Conservation (phyloP, 306 rosid species). For the Inga oerstediana region DNA sequence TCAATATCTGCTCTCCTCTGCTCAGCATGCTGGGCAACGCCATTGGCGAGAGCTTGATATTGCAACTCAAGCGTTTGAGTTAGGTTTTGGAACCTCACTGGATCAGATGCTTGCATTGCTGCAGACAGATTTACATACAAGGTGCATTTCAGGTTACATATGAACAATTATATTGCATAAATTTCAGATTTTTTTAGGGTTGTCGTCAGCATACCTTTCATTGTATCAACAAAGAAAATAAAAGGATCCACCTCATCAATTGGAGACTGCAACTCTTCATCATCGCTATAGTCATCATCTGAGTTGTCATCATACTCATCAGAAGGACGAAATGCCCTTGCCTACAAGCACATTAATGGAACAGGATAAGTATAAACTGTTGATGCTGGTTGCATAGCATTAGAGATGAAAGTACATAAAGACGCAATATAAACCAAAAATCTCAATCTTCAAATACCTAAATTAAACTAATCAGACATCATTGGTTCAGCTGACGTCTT, state of each 20-base stretch:
- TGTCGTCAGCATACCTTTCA: conserved; percentile 60
- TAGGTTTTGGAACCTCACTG: conserved; percentile 77
- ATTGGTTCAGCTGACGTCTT: background rate
- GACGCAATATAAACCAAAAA: background rate
- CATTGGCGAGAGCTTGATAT: conserved; percentile 88
- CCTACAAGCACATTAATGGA: conserved; percentile 44
- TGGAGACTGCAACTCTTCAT: conserved; percentile 97
- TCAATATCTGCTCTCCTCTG: conserved; percentile 84
- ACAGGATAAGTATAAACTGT: conserved; percentile 7
- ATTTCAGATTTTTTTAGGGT: background rate
- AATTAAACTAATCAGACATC: background rate
- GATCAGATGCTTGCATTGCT: conserved; percentile 80
- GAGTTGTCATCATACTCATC: conserved; percentile 75
- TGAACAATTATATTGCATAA: background rate
- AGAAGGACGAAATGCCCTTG: conserved; percentile 75
- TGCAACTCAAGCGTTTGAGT: conserved; percentile 81
- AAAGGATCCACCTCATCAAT: conserved; percentile 98
- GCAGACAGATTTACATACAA: conserved; percentile 1
- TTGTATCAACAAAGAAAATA: conserved; percentile 78
- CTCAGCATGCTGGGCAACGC: conserved; percentile 91
- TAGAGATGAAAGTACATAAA: background rate
- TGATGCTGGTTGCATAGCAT: background rate
- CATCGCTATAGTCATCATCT: conserved; percentile 89
- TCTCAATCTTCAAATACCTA: conserved; percentile 12
- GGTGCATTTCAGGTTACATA: conserved; percentile 15